Base-by-base conservation (phyloP, 2,329 filamentous ascomycete species). In the Botrytis galanthina region DNA sequence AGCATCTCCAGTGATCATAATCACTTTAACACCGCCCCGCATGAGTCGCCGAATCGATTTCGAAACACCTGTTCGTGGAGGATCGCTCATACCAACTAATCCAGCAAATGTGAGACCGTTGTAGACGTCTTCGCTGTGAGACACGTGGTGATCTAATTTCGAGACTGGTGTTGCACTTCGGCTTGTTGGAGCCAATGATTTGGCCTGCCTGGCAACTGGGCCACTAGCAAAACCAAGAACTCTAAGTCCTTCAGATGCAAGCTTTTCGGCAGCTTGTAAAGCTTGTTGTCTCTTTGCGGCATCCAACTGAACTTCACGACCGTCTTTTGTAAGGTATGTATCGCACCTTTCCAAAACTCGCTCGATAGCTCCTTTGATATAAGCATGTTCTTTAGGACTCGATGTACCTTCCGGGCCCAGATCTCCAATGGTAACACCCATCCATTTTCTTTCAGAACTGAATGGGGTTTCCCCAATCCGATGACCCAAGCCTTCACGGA, bases 1-100 rank as follows among this genome's bases (percentile, higher is more conserved):
- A 26, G 96, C 94, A 82, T 99, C 96, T 74, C 96, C 96, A 16
- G 96, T 99, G 77, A 99, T 98, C 96, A 99, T 99, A 78, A 99
- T 97, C 66, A 99, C 93, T 82, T 94, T 96, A 75, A 99, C 96
- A 57, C 95, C 95, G 71, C 96, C 96, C 67, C 94, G 90, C 91
- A 98, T 95, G 72, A 99, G 85, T 75, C 92, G 91, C 77, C 93
- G 89, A 77, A 99, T 98, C 9, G 95, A 94, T 76, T 92, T 91
- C 77, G 94, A 92, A 14, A 99, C 96, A 61, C 94, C 94, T 77
- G 94, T 93, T 68, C 96, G 88, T 4, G 96, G 96, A 7, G 96
- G 96, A 81, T 99, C 96, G 77, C 94, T 97, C 95, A 99, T 99
- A 66, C 96, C 96, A 42, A 98, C 94, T 42, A 98, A 83, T 7